Evolutionary conservation across 305 asterid genomes (phyloP).

Genomic region (Solanum hybrid): DNA sequence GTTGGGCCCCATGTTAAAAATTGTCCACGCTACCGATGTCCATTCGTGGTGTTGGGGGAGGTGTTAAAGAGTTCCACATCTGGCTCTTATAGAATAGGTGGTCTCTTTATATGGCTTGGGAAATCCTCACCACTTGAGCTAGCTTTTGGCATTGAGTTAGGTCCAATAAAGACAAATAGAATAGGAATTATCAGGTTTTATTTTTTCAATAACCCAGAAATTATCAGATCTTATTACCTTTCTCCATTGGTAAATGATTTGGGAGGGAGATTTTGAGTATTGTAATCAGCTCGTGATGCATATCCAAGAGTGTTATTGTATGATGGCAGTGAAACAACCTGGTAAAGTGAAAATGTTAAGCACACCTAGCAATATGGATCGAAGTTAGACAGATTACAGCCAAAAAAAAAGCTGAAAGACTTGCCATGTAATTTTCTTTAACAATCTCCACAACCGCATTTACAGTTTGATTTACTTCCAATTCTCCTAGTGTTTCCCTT

Average conservation of each 20-base stretch:
- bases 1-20: not conserved
- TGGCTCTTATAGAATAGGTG: not conserved
- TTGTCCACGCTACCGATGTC: not conserved
- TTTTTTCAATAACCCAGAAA: conserved; percentile 1
- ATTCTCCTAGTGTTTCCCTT: conserved; percentile 40
- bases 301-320: conserved; percentile 57
- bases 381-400: not conserved
- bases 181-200: not conserved
- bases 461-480: conserved; percentile 71
- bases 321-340: conserved; percentile 85
- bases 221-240: conserved; percentile 38
- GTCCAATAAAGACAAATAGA: not conserved
- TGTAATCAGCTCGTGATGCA: conserved; percentile 74
- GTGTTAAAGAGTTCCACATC: not conserved
- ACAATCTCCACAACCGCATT: conserved; percentile 75
- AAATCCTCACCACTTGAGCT: not conserved
- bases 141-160: not conserved
- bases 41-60: not conserved
- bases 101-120: not conserved
- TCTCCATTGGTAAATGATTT: conserved; percentile 61
- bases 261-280: conserved; percentile 65
- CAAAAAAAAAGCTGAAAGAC: conserved; percentile 4
- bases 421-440: conserved; percentile 84
- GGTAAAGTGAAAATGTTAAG: conserved; percentile 7
- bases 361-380: not conserved